These are phyloP conservation scores for Reutealis trisperma DNA, from an alignment of 345 rosid species.

Conservation along the genomic window DNA sequence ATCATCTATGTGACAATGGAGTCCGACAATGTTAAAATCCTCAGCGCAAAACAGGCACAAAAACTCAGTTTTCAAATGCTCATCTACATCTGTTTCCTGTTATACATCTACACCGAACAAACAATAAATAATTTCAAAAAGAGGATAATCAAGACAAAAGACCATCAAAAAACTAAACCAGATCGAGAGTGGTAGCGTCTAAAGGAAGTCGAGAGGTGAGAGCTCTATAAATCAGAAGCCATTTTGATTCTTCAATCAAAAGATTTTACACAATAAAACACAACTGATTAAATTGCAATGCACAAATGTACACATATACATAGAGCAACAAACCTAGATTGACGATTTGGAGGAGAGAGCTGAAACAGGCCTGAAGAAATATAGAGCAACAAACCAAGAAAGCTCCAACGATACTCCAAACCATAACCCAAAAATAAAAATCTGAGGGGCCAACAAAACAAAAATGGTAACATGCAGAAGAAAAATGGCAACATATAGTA, in stretches of 20 bases:
- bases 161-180: conserved; percentile 24
- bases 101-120: conserved; percentile 43
- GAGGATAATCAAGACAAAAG: background rate
- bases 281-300: background rate
- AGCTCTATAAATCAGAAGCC: conserved; percentile 51
- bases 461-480: too few species aligned
- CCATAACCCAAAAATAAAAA: too few species aligned
- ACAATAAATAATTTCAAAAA: background rate
- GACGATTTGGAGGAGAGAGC: conserved; percentile 49
- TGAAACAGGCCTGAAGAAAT: background rate
- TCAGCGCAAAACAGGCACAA: conserved; percentile 80
- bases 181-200: conserved; percentile 48
- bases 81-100: conserved; percentile 63
- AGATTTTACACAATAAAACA: background rate
- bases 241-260: conserved; percentile 7
- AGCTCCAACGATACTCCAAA: too few species aligned
- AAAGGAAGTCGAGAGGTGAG: conserved; percentile 41
- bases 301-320: background rate
- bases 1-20: conserved; percentile 84
- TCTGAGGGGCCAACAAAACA: too few species aligned
- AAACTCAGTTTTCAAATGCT: conserved; percentile 62
- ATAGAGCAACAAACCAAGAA: too few species aligned
- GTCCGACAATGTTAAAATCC: conserved; percentile 82
- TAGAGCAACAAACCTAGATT: conserved; percentile 29
- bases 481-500: too few species aligned